A percentile compares a stretch with the other conserved stretches of the same genome.
phyloP scores from a whole-genome alignment of 2,329 filamentous ascomycete species.

The Colletotrichum theobromicola region DNA sequence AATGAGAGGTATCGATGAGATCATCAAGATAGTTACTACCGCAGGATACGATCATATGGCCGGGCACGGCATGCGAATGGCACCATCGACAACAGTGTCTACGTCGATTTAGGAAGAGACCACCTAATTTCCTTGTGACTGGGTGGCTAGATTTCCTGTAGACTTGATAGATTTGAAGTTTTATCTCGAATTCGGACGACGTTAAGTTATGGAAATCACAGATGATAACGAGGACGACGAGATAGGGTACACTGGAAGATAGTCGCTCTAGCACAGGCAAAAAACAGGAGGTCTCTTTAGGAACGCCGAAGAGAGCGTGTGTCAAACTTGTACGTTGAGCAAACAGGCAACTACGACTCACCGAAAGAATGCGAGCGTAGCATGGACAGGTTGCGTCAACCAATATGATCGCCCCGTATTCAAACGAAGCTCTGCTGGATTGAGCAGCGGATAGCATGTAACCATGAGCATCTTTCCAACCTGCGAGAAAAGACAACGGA shows the following conservation, averaged over 20 bases:
- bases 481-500: background rate
- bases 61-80: background rate
- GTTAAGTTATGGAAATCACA: background rate
- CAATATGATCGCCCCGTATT: rapidly evolving
- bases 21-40: background rate
- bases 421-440: rapidly evolving
- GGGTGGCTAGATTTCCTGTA: background rate
- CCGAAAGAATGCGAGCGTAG: background rate
- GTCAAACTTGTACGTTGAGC: background rate
- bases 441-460: background rate
- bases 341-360: background rate
- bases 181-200: background rate
- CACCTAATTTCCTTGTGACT: background rate
- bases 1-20: background rate
- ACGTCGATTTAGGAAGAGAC: background rate
- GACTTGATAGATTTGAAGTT: background rate
- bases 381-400: background rate
- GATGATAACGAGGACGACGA: background rate
- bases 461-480: background rate
- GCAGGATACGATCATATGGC: background rate
- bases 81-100: background rate
- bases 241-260: no score
- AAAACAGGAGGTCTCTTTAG: no score
- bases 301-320: background rate
- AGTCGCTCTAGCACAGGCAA: no score